Conservation (phyloP, 148 eudicot genomes). For the Fagopyrum tataricum region DNA sequence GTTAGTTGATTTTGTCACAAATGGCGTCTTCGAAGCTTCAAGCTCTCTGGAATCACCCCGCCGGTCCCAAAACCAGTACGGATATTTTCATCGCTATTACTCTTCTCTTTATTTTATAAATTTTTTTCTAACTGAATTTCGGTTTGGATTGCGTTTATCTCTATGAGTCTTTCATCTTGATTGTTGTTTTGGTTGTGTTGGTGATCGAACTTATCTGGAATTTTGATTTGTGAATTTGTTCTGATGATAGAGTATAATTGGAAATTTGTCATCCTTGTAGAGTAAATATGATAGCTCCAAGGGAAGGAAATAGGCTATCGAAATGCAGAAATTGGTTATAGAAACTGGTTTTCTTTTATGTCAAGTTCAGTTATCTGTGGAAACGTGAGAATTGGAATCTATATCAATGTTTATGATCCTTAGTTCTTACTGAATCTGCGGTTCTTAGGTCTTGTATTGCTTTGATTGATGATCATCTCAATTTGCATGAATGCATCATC, state of each 20-base stretch:
- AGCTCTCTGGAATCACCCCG: slow-evolving; percentile 54
- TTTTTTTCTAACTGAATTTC: not conserved
- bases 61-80: slow-evolving; percentile 51
- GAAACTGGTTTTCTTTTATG: no score
- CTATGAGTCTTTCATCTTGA: not conserved
- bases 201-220: not conserved
- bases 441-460: not conserved
- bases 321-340: no score
- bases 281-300: not conserved
- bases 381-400: not conserved
- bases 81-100: not conserved
- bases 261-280: not conserved
- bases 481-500: not conserved
- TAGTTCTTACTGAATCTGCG: no score
- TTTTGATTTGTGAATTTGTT: not conserved
- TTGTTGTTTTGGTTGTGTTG: not conserved
- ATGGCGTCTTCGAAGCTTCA: slow-evolving; percentile 41
- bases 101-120: not conserved
- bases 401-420: no score
- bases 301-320: not conserved
- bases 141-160: not conserved
- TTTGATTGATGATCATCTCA: not conserved
- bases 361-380: not conserved
- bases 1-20: not conserved
- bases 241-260: not conserved